phyloP scores from a whole-genome alignment of 306 rosid species.

The Trifolium dubium region DNA sequence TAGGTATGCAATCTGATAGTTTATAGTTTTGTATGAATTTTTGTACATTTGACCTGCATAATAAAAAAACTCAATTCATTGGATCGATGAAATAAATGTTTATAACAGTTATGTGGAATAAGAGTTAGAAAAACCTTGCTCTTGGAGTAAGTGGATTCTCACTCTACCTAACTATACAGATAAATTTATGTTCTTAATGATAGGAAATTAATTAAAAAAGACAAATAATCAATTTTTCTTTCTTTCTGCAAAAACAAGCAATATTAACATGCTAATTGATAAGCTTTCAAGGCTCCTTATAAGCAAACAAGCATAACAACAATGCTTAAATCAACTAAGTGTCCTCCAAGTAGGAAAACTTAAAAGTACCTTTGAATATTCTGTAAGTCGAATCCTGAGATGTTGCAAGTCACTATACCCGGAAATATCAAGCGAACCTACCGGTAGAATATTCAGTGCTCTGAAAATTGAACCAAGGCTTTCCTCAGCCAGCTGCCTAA shows the following conservation, averaged over 20 bases:
- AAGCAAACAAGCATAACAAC: constrained; percentile 39
- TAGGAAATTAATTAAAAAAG: not conserved
- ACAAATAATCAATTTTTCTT: not conserved
- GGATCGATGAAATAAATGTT: constrained; percentile 11
- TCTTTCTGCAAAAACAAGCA: constrained; percentile 20
- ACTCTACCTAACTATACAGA: constrained; percentile 12
- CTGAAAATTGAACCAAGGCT: constrained; percentile 69
- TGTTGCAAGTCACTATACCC: constrained; percentile 51
- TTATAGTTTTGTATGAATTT: not conserved
- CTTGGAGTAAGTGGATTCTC: constrained; percentile 4
- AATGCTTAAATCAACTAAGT: constrained; percentile 43
- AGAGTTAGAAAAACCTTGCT: not conserved
- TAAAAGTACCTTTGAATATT: constrained; percentile 65
- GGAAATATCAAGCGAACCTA: constrained; percentile 45
- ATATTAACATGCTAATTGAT: constrained; percentile 22
- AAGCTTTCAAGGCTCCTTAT: constrained; percentile 24
- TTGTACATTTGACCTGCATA: not conserved
- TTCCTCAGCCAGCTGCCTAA: constrained; percentile 66
- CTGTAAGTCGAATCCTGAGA: constrained; percentile 73
- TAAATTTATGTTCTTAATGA: constrained; percentile 18
- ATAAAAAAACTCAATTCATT: not conserved
- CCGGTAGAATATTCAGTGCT: constrained; percentile 47
- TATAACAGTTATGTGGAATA: not conserved
- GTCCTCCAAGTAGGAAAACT: constrained; percentile 26
- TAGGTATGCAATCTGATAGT: constrained; percentile 8